phyloP scores from a whole-genome alignment of 306 rosid species.

The Alnus rubra region DNA sequence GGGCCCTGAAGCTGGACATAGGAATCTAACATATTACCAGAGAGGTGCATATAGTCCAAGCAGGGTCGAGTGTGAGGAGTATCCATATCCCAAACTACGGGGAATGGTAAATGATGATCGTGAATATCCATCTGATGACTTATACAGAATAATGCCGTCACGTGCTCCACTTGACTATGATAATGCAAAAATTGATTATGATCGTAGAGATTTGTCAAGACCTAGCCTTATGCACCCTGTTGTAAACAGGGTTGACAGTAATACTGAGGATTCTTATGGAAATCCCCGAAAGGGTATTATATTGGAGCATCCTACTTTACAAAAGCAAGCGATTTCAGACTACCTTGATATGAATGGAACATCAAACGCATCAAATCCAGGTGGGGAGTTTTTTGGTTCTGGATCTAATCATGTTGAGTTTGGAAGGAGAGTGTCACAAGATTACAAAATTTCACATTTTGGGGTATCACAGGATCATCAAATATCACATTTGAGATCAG shows the following conservation, averaged over 20 bases:
- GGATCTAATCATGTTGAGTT: slow-evolving; percentile 44
- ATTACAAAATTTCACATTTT: slow-evolving; percentile 44
- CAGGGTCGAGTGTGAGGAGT: slow-evolving; percentile 45
- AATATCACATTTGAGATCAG: slow-evolving; percentile 44
- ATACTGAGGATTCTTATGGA: slow-evolving; percentile 41
- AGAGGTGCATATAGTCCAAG: slow-evolving; percentile 51
- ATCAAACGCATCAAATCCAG: slow-evolving; percentile 47
- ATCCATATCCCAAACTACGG: slow-evolving; percentile 42
- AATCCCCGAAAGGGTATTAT: slow-evolving; percentile 42
- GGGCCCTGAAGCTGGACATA: slow-evolving; percentile 49
- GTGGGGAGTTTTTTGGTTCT: slow-evolving; percentile 45
- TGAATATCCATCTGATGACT: slow-evolving; percentile 52
- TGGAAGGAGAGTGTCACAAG: slow-evolving; percentile 54
- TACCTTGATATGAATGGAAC: slow-evolving; percentile 54
- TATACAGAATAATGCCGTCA: slow-evolving; percentile 55
- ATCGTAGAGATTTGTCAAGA: slow-evolving; percentile 52
- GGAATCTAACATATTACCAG: slow-evolving; percentile 41
- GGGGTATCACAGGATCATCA: slow-evolving; percentile 46
- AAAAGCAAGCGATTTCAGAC: slow-evolving; percentile 43
- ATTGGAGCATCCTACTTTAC: slow-evolving; percentile 39
- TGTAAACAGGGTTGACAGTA: slow-evolving; percentile 46
- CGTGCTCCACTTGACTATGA: slow-evolving; percentile 50
- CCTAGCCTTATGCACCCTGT: slow-evolving; percentile 38
- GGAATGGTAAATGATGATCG: slow-evolving; percentile 47
- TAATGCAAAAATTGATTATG: slow-evolving; percentile 45